Evolutionary conservation across 257 asterid species (phyloP).

Genomic region (Plantago ovata): DNA sequence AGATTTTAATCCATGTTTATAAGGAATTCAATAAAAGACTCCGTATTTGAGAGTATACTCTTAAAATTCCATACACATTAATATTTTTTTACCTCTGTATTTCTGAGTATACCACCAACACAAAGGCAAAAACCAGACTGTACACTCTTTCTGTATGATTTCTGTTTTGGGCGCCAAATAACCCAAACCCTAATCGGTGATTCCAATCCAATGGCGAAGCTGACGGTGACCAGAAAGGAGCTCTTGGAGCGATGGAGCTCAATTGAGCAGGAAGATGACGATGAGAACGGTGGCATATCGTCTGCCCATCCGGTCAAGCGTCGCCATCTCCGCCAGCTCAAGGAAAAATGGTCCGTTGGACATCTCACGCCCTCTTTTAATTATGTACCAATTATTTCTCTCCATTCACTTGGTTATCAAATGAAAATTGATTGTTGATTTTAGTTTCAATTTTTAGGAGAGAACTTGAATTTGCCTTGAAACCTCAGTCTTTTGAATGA

Average conservation of each 20-base stretch:
- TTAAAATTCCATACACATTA: not conserved
- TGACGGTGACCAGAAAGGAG: constrained; percentile 46
- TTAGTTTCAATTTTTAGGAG: not conserved
- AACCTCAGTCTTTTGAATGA: no score
- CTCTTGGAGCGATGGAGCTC: constrained; percentile 81
- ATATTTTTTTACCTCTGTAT: no score
- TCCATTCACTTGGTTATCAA: not conserved
- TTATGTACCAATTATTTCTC: not conserved
- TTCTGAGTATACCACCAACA: no score
- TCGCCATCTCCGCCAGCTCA: constrained; percentile 71
- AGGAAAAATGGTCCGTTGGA: constrained; percentile 67
- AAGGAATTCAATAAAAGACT: no score
- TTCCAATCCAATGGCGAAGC: constrained; percentile 41
- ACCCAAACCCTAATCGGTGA: constrained; percentile 31
- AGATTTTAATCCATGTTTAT: no score
- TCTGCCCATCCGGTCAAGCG: constrained; percentile 45
- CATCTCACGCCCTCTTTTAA: not conserved
- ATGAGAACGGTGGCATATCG: constrained; percentile 27
- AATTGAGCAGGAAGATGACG: constrained; percentile 75
- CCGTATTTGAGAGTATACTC: no score
- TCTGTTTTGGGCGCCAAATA: constrained; percentile 31
- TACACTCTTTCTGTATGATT: not conserved
- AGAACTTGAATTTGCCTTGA: no score
- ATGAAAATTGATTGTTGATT: not conserved
- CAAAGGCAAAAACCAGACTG: not conserved